These are phyloP conservation scores for Cordyceps militaris DNA, from an alignment of 2,329 filamentous ascomycete genomes.

Conservation along the genomic window DNA sequence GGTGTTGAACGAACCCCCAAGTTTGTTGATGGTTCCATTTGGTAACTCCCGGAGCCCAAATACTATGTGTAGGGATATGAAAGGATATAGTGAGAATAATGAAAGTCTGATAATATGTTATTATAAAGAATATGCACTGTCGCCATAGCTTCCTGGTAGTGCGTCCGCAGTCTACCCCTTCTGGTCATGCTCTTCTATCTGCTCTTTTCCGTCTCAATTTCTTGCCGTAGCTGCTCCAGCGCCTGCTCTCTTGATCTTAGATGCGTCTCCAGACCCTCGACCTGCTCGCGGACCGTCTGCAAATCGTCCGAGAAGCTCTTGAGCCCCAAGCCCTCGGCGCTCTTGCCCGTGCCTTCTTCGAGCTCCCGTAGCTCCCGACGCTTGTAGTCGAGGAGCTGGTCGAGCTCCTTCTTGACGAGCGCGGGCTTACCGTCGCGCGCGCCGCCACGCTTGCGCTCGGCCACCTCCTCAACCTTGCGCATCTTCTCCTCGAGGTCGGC, in stretches of 20 bases:
- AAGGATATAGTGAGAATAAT: background rate
- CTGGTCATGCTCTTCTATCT: conserved; percentile 70
- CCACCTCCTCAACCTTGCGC: conserved; percentile 68
- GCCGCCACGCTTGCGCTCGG: conserved; percentile 54
- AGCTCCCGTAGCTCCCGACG: conserved; percentile 67
- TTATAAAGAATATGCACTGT: background rate
- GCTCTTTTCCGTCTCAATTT: conserved; percentile 81
- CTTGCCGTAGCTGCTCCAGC: conserved; percentile 66
- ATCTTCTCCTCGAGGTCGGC: conserved; percentile 85
- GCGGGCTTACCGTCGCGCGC: conserved; percentile 76
- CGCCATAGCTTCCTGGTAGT: background rate
- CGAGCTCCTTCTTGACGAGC: conserved; percentile 86
- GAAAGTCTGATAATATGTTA: background rate
- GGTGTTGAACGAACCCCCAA: conserved; percentile 36
- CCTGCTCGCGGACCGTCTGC: conserved; percentile 84
- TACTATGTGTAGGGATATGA: background rate
- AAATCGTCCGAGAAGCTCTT: conserved; percentile 80
- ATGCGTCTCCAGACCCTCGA: conserved; percentile 83
- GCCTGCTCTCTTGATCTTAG: conserved; percentile 67
- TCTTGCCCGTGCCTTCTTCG: conserved; percentile 64
- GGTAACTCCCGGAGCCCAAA: conserved; percentile 23
- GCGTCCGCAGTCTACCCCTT: conserved; percentile 13
- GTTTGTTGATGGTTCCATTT: conserved; percentile 43
- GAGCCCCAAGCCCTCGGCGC: conserved; percentile 62
- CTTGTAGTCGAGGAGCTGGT: conserved; percentile 95